Conservation (phyloP, 2,329 filamentous ascomycete genomes). For the Fusarium irregulare region DNA sequence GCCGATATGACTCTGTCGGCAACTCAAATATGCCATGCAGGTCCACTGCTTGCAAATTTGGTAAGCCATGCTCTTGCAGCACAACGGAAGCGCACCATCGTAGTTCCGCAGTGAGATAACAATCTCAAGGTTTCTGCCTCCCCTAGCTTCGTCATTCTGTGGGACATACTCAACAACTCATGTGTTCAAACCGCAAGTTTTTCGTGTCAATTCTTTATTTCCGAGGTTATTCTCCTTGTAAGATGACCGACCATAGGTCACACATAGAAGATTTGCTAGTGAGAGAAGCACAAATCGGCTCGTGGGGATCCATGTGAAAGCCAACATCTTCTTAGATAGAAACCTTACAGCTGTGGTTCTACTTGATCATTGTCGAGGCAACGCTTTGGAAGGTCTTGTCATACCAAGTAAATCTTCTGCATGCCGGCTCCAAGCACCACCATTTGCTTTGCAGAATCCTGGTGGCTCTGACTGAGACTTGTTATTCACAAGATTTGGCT, state of each 20-base stretch:
- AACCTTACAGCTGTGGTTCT: background rate
- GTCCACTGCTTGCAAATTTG: conserved; percentile 26
- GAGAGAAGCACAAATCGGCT: background rate
- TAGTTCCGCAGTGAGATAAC: background rate
- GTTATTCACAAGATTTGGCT: background rate
- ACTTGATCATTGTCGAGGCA: conserved; percentile 11
- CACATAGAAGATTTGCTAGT: background rate
- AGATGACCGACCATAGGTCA: background rate
- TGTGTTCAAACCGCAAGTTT: background rate
- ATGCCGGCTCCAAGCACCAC: conserved; percentile 76
- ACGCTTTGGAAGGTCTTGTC: conserved; percentile 60
- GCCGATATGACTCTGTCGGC: conserved; percentile 22
- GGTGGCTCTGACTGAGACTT: conserved; percentile 46
- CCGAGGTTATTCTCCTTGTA: background rate
- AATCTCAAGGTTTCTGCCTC: too few species aligned
- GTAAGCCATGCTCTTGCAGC: conserved; percentile 7
- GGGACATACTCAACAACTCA: background rate
- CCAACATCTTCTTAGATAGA: background rate
- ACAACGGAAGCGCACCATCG: background rate
- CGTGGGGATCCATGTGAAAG: background rate
- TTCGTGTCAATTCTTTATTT: background rate
- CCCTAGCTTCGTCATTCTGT: too few species aligned
- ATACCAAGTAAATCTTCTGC: conserved; percentile 74
- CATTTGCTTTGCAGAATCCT: conserved; percentile 62
- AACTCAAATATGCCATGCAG: conserved; percentile 5